A percentile compares a stretch with the other conserved stretches of the same genome.
phyloP scores from a whole-genome alignment of 176 grass and related monocot species.

The Oryza meyeriana region DNA sequence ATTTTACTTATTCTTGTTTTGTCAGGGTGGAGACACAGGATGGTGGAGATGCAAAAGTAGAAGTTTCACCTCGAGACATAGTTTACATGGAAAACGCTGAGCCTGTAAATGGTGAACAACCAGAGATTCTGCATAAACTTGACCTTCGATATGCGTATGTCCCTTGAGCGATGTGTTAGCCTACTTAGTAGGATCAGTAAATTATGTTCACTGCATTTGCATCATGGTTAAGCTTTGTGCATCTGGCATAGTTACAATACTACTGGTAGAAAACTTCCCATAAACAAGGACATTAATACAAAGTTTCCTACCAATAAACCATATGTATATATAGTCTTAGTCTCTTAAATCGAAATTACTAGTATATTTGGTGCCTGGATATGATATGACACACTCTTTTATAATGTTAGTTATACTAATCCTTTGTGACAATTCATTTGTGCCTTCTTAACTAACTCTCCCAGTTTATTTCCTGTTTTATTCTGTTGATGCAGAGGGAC shows the following conservation, averaged over 20 bases:
- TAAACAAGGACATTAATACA: not conserved
- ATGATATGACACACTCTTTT: not conserved
- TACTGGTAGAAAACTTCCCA: slow-evolving; percentile 13
- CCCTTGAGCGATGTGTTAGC: slow-evolving; percentile 22
- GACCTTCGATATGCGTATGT: slow-evolving; percentile 96
- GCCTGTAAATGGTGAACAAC: slow-evolving; percentile 71
- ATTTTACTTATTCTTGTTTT: slow-evolving; percentile 35
- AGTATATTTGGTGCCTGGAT: not conserved
- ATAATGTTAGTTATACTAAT: not conserved
- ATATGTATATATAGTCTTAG: not conserved
- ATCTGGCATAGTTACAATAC: slow-evolving; percentile 11
- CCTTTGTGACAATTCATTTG: not conserved
- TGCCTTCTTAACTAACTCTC: slow-evolving; percentile 24
- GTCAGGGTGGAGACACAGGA: slow-evolving; percentile 98
- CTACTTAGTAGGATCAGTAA: slow-evolving; percentile 30
- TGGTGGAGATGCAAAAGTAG: slow-evolving; percentile 96
- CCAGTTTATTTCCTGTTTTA: slow-evolving; percentile 21
- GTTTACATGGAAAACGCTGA: slow-evolving; percentile 90
- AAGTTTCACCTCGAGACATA: slow-evolving; percentile 98
- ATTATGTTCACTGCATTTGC: slow-evolving; percentile 23
- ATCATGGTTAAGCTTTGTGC: slow-evolving; percentile 19
- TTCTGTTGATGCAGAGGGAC: slow-evolving; percentile 62
- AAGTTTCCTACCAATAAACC: not conserved
- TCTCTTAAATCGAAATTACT: not conserved
- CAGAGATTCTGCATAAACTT: slow-evolving; percentile 92